Base-by-base conservation (phyloP, 805 yeast genomes). In the Ogataea pignaliae region DNA sequence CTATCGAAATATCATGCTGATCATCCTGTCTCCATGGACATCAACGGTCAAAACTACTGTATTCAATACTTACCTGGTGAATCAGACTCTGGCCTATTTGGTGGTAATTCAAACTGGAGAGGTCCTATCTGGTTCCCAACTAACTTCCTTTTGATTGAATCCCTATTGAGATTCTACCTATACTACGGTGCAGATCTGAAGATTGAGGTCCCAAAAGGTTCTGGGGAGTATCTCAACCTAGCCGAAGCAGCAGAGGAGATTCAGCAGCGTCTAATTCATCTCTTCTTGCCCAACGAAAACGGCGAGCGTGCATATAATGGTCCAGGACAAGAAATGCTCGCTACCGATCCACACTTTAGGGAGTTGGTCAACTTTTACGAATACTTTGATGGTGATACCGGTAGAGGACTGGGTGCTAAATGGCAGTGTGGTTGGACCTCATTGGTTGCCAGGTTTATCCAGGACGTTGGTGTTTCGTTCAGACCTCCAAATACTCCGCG, bases 401-500 rank as follows among this genome's bases (percentile, higher is more conserved):
- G 97, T 34, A 77, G 96, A 53, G 97, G 97, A 6, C 68, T 89
- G 45, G 97, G 97, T 30, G 88, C 96, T 1, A 81, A 89, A 41
- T 96, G 90, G 69, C 97, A 89, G 68, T 84, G 89, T 72, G 97
- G 97, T 11, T 89, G 97, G 97, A 89, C 97, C 1, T 90, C 95
- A 0, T 73, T 90, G 37, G 93, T 88, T 41, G 95, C 96, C 36
- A 85, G 91, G 66, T 79, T 89, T 78, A 87, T 90, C 58, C 93
- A 86, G 60, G 91, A 90, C 66, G 85, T 86, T 36, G 96, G 96
- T 47, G 75, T 80, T 37, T 75, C 88, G 0, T 79, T 83, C 59
- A 66, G 81, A 49, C 59, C 73, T 17, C 78, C 81, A n/a, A 59
- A 65, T 32, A 47, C 61, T 3, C 64, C 64, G 10, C 51, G 56